Conservation (phyloP, 352 stramenopile species). For the Pythium rhizo-oryzae region DNA sequence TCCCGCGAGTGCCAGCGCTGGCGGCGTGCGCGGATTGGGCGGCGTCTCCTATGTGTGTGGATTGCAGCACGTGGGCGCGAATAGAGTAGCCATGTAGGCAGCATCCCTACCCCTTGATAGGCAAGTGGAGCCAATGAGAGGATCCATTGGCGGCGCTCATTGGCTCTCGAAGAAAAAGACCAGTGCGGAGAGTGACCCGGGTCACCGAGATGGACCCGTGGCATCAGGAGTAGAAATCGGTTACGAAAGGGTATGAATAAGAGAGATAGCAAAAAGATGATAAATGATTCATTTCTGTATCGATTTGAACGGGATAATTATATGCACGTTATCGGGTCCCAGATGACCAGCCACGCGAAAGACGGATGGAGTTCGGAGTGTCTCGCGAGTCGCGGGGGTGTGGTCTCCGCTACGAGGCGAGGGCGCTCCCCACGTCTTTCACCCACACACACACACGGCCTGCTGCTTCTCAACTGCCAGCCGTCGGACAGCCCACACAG, state of each 20-base stretch:
- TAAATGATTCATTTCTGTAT: neutral
- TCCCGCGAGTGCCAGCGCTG: no score
- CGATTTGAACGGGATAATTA: neutral
- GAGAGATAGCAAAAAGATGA: no score
- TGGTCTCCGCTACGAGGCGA: neutral
- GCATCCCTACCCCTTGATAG: constrained; percentile 3
- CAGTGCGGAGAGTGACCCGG: constrained; percentile 2
- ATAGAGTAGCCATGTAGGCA: neutral
- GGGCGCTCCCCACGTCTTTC: neutral
- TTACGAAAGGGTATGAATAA: neutral
- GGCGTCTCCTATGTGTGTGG: neutral
- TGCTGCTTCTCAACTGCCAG: neutral
- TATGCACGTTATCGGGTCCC: neutral
- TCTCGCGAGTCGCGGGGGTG: neutral
- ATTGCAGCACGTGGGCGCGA: neutral
- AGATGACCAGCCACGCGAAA: neutral
- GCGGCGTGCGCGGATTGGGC: no score
- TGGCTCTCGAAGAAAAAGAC: constrained; percentile 10
- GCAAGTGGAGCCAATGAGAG: neutral
- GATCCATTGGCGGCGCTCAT: neutral
- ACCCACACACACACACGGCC: neutral
- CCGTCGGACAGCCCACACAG: neutral
- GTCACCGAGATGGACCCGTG: neutral
- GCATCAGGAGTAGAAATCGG: neutral
- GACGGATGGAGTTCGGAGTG: constrained; percentile 6